Conservation (phyloP, 1,284 basidiomycete genomes). For the Chalciporus sp. region DNA sequence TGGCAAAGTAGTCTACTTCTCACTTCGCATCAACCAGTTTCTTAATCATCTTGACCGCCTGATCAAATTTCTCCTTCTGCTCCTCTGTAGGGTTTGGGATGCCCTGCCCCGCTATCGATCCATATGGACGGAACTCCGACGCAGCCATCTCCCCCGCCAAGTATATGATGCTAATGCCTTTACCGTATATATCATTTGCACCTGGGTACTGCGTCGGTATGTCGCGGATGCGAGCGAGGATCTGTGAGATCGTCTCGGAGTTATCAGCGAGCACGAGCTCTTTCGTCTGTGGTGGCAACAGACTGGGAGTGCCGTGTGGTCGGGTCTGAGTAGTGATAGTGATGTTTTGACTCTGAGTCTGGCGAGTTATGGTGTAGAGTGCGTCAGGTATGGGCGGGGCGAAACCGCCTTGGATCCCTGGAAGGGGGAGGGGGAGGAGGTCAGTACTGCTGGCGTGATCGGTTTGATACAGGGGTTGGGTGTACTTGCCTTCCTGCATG, state of each 20-base stretch:
- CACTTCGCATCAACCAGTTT: constrained; percentile 46
- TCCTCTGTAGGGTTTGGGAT: constrained; percentile 54
- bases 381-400: constrained; percentile 64
- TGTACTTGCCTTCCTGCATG: constrained; percentile 35
- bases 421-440: background rate
- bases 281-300: constrained; percentile 39
- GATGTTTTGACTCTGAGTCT: constrained; percentile 41
- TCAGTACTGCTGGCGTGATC: background rate
- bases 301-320: constrained; percentile 45
- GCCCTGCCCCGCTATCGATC: constrained; percentile 58
- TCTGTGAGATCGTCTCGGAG: constrained; percentile 51
- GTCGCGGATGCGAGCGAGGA: constrained; percentile 58
- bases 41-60: constrained; percentile 68
- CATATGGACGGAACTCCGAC: constrained; percentile 37
- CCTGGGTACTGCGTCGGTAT: constrained; percentile 55
- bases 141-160: background rate
- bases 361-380: constrained; percentile 51
- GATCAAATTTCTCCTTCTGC: constrained; percentile 63
- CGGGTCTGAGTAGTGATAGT: constrained; percentile 51
- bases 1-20: constrained; percentile 11
- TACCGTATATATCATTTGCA: constrained; percentile 68
- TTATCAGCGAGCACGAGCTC: constrained; percentile 39
- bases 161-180: constrained; percentile 61
- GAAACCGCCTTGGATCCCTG: constrained; percentile 76
- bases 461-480: background rate